Base-by-base conservation (phyloP, 331 rosid species). In the Acacia concinna region DNA sequence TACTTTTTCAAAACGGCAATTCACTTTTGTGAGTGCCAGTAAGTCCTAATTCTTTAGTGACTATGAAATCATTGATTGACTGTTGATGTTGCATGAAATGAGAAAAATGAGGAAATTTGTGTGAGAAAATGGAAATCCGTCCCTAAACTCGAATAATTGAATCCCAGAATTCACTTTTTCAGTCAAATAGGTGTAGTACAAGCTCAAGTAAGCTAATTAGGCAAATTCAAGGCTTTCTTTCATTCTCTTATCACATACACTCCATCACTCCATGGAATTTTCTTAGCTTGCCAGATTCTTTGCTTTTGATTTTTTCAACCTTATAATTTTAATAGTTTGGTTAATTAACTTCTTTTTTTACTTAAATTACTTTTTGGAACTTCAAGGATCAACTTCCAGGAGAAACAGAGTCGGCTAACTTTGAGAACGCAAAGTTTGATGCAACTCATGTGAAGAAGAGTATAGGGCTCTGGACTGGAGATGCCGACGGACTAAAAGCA, bases 311-410 rank as follows among this genome's bases (percentile, higher is more conserved):
- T 34, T 38, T 40, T 21, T 68, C 51, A n/a, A 38, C 25, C 30
- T 0, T 15, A 10, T 25, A 35, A 37, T 35, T n/a, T 7, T 67
- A 21, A 25, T 1, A 10, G 25, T 69, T 2, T 17, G 51, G 56
- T 27, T 62, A 60, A 44, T 78, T 73, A 44, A 31, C 23, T 78
- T 75, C 30, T 59, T 23, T 78, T 78, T 56, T 15, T 62, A 37
- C 34, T 67, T 79, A 74, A 60, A 59, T 27, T 56, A 7, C 63
- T 32, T 40, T 81, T 80, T 84, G 66, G 73, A 23, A 40, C 66
- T 78, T 81, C 14, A 47, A 94, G 99, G 97, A 90, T 37, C 87
- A 88, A 73, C 85, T 93, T 85, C 93, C 96, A 0, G 99, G 96
- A 78, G 86, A 79, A 78, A 85, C 90, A 37, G 92, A 86, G 5